Percentiles rank a stretch among this genome's conserved stretches.
phyloP scores from a whole-genome alignment of 495 filamentous ascomycete species.

The Aspergillus leporis region DNA sequence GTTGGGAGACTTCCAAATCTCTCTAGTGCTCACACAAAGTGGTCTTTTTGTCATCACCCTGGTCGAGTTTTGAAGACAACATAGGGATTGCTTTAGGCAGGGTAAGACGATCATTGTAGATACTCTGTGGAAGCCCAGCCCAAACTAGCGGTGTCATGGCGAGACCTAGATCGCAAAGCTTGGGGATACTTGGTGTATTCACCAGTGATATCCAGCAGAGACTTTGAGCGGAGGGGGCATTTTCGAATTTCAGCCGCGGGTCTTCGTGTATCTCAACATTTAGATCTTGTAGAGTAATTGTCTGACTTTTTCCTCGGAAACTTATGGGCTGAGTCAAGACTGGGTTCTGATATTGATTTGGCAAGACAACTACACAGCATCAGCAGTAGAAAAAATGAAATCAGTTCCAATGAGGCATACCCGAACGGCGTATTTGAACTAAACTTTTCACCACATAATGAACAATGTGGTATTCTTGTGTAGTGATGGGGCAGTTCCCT shows the following conservation, averaged over 20 bases:
- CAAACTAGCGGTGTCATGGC: constrained; percentile 8
- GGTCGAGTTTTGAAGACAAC: not conserved
- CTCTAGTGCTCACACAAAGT: not conserved
- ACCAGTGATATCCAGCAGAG: constrained; percentile 1
- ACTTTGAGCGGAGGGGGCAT: not conserved
- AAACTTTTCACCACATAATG: constrained; percentile 6
- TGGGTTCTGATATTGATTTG: not conserved
- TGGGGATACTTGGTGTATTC: not conserved
- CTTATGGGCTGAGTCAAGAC: not conserved
- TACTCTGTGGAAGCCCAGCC: not conserved
- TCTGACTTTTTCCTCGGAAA: not conserved
- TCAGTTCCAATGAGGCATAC: not conserved
- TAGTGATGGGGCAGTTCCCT: too few species aligned
- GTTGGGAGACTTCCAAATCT: not conserved
- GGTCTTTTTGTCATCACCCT: not conserved
- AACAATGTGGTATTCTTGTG: constrained; percentile 3
- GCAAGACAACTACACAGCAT: constrained; percentile 1
- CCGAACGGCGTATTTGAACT: not conserved
- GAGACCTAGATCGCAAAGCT: not conserved
- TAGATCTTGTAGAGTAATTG: not conserved
- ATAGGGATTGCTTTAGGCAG: not conserved
- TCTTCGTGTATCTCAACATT: not conserved
- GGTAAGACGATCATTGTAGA: not conserved
- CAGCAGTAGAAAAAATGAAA: not conserved
- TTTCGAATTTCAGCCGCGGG: not conserved